phyloP scores from a whole-genome alignment of 2,329 filamentous ascomycete species.

The Rhinocladiella mackenziei region DNA sequence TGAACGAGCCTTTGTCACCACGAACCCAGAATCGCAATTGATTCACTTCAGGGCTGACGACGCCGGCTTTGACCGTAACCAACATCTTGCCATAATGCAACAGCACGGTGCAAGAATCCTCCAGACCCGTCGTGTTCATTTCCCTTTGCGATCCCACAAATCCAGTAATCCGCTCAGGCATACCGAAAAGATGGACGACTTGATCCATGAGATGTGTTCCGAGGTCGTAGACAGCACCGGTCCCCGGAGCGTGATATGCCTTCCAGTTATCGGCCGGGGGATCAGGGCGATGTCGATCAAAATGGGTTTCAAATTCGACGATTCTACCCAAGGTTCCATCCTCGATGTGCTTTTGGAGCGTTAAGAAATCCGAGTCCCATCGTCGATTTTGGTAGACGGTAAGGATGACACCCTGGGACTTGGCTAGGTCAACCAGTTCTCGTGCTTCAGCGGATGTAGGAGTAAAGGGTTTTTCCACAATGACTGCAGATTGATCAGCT shows the following conservation, averaged over 20 bases:
- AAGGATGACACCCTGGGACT: constrained; percentile 50
- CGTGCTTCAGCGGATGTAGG: constrained; percentile 65
- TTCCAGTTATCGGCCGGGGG: constrained; percentile 62
- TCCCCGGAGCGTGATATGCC: constrained; percentile 59
- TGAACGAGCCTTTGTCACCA: constrained; percentile 69
- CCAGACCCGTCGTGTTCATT: constrained; percentile 49
- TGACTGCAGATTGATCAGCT: constrained; percentile 43
- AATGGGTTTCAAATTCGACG: constrained; percentile 74
- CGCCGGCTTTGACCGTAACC: constrained; percentile 65
- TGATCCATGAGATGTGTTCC: constrained; percentile 76
- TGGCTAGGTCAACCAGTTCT: constrained; percentile 56
- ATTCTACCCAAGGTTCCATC: constrained; percentile 63
- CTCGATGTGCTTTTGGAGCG: constrained; percentile 59
- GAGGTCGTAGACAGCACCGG: constrained; percentile 68
- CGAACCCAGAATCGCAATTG: constrained; percentile 75
- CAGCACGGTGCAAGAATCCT: constrained; percentile 57
- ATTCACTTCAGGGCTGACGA: constrained; percentile 63
- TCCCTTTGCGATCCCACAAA: constrained; percentile 64
- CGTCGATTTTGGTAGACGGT: constrained; percentile 74
- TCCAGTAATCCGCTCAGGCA: constrained; percentile 63
- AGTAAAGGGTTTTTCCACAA: constrained; percentile 81
- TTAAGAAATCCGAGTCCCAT: constrained; percentile 74
- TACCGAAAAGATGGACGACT: constrained; percentile 65
- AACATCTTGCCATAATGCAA: constrained; percentile 60
- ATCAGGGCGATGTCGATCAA: constrained; percentile 66